Conservation (phyloP, 192 early-diverging fungal genomes). For the Pilaira anomala region DNA sequence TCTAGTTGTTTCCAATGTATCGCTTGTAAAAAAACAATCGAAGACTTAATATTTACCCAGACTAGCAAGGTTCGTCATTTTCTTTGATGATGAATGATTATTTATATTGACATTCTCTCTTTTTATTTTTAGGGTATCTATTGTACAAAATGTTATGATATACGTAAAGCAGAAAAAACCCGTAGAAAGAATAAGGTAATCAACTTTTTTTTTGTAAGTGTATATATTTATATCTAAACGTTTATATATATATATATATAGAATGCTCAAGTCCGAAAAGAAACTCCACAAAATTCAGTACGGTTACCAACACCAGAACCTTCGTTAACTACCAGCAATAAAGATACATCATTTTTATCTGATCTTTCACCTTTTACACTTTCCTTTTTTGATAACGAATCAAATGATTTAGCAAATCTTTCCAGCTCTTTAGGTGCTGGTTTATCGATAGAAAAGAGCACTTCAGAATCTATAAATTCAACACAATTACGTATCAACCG, state of each 20-base stretch:
- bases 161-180: slow-evolving; percentile 56
- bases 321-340: background rate
- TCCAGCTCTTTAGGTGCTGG: slow-evolving; percentile 31
- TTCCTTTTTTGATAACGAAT: slow-evolving; percentile 38
- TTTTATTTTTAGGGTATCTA: slow-evolving; percentile 56
- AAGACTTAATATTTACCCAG: slow-evolving; percentile 76
- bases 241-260: too few relatives aligned
- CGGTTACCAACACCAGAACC: background rate
- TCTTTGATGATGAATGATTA: background rate
- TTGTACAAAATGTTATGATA: slow-evolving; percentile 70
- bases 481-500: slow-evolving; percentile 8
- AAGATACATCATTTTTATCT: slow-evolving; percentile 1
- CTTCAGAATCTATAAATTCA: slow-evolving; percentile 1
- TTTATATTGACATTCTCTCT: background rate
- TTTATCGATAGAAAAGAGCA: slow-evolving; percentile 12
- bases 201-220: too few relatives aligned
- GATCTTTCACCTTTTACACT: slow-evolving; percentile 29
- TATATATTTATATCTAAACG: too few relatives aligned
- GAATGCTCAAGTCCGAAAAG: background rate
- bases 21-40: slow-evolving; percentile 68
- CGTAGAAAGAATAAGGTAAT: slow-evolving; percentile 35
- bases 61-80: slow-evolving; percentile 55
- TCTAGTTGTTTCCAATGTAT: slow-evolving; percentile 77
- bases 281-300: background rate
- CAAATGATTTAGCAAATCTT: slow-evolving; percentile 32